These are phyloP conservation scores for Fusarium torreyae DNA, from an alignment of 2,329 filamentous ascomycete species.

Conservation along the genomic window DNA sequence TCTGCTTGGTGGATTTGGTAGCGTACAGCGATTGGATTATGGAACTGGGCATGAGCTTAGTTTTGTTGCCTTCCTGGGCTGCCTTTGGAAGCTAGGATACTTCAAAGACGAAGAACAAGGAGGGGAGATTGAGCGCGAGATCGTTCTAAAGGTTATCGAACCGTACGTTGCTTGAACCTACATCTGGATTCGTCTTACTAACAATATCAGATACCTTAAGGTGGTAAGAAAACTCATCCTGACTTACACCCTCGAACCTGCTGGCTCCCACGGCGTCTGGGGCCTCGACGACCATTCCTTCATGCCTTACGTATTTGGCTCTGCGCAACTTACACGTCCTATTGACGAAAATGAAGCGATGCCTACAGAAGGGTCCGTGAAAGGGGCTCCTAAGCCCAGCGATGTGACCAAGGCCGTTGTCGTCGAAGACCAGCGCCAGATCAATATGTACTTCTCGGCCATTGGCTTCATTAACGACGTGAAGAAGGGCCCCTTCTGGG, in stretches of 20 bases:
- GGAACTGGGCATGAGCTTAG: constrained; percentile 96
- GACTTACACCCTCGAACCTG: constrained; percentile 93
- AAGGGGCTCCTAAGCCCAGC: constrained; percentile 78
- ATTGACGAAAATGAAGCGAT: constrained; percentile 75
- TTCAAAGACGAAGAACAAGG: constrained; percentile 72
- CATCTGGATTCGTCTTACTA: not conserved
- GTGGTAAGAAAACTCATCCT: constrained; percentile 87
- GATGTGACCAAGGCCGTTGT: constrained; percentile 76
- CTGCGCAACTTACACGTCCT: constrained; percentile 87
- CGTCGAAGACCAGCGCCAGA: constrained; percentile 75
- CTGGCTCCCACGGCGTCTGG: constrained; percentile 97
- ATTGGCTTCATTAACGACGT: constrained; percentile 98
- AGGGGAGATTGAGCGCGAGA: constrained; percentile 78
- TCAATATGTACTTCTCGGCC: constrained; percentile 94
- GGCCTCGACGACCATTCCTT: constrained; percentile 98
- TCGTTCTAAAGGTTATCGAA: constrained; percentile 87
- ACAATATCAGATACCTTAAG: constrained; percentile 75
- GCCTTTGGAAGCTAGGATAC: constrained; percentile 89
- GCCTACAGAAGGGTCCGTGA: constrained; percentile 84
- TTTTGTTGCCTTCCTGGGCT: constrained; percentile 91
- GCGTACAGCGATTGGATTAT: constrained; percentile 90
- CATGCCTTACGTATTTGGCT: constrained; percentile 93
- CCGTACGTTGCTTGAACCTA: constrained; percentile 69
- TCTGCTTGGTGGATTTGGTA: constrained; percentile 89
- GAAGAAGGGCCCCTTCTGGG: constrained; percentile 97